phyloP scores from a whole-genome alignment of 1,284 basidiomycete genomes.

The Trichosporon ovoides region DNA sequence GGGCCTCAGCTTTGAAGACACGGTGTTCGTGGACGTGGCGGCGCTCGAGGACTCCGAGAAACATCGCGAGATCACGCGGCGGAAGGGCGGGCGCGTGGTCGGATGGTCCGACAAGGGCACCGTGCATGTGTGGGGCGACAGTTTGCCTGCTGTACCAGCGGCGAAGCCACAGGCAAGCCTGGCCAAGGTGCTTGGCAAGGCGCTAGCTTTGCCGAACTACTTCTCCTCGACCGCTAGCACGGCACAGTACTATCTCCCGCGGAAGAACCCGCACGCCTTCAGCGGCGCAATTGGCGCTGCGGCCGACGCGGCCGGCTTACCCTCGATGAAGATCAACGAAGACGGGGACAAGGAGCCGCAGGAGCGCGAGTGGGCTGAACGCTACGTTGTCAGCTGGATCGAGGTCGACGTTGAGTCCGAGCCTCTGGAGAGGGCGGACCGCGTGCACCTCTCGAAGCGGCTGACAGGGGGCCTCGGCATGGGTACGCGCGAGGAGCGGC shows the following conservation, averaged over 20 bases:
- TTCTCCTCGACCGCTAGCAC: constrained; percentile 91
- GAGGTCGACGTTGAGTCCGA: constrained; percentile 53
- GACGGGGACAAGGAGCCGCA: constrained; percentile 56
- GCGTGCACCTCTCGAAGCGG: not conserved
- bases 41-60: constrained; percentile 54
- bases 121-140: constrained; percentile 69
- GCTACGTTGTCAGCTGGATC: constrained; percentile 79
- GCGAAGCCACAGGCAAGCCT: constrained; percentile 52
- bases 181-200: constrained; percentile 67
- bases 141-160: not conserved
- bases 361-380: constrained; percentile 61
- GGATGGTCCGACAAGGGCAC: constrained; percentile 91
- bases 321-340: constrained; percentile 28
- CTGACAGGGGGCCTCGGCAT: constrained; percentile 14
- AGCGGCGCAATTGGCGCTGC: constrained; percentile 35
- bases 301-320: constrained; percentile 45
- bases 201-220: constrained; percentile 79
- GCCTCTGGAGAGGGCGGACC: constrained; percentile 29
- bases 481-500: constrained; percentile 27
- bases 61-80: constrained; percentile 56
- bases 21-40: constrained; percentile 6
- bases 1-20: constrained; percentile 57
- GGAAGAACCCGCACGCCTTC: constrained; percentile 47
- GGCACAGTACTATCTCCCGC: constrained; percentile 83
- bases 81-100: constrained; percentile 31